phyloP scores from a whole-genome alignment of 805 yeast genomes.

The Grigorovia humatica region DNA sequence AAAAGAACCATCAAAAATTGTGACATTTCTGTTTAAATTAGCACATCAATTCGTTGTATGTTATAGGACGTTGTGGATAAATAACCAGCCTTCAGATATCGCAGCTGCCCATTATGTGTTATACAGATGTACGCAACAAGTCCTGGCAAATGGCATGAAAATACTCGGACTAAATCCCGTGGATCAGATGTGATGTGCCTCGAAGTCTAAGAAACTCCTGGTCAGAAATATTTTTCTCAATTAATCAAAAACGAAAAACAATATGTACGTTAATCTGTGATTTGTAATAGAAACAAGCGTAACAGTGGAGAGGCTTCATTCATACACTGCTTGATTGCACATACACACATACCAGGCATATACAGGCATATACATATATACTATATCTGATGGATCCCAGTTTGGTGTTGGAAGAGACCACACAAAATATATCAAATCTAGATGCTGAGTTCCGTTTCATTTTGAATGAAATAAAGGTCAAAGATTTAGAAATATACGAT shows the following conservation, averaged over 20 bases:
- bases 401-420: slow-evolving; percentile 62
- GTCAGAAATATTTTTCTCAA: too few species aligned
- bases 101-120: slow-evolving; percentile 88
- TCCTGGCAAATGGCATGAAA: slow-evolving; percentile 78
- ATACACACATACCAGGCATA: not conserved
- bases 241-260: not conserved
- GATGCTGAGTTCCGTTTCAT: slow-evolving; percentile 80
- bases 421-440: slow-evolving; percentile 65
- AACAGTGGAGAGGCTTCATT: too few species aligned
- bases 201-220: too few species aligned
- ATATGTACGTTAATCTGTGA: too few species aligned
- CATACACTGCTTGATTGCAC: not conserved
- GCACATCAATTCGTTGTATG: slow-evolving; percentile 94
- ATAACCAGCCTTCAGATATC: slow-evolving; percentile 82
- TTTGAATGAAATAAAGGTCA: slow-evolving; percentile 63
- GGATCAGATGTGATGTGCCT: slow-evolving; percentile 69
- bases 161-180: slow-evolving; percentile 95
- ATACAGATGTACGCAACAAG: slow-evolving; percentile 82
- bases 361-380: not conserved
- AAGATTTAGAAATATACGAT: slow-evolving; percentile 59
- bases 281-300: too few species aligned
- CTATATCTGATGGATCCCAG: slow-evolving; percentile 68
- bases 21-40: slow-evolving; percentile 83
- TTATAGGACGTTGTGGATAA: slow-evolving; percentile 92
- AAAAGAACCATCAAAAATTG: slow-evolving; percentile 86